Conservation (phyloP, 805 yeast species). For the Starmerella vitae region DNA sequence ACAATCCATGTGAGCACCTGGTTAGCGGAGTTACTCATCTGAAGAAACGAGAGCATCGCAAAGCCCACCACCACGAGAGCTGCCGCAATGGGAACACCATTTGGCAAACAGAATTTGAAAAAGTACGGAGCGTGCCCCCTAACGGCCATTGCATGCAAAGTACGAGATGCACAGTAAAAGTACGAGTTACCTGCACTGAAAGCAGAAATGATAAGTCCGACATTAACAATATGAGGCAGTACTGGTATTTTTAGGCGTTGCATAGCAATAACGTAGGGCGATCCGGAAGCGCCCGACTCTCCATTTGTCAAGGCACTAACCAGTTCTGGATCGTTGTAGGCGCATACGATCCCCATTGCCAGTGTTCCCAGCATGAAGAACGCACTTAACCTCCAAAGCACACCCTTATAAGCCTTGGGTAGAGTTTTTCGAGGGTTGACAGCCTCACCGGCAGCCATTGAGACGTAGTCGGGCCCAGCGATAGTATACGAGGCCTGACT, state of each 20-base stretch:
- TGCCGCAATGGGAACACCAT: conserved; percentile 58
- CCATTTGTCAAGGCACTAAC: conserved; percentile 43
- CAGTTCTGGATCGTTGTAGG: conserved; percentile 52
- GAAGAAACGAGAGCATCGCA: conserved; percentile 54
- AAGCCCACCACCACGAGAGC: conserved; percentile 38
- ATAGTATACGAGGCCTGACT: conserved; percentile 64
- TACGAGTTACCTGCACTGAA: conserved; percentile 78
- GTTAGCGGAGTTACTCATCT: conserved; percentile 43
- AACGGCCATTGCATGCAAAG: conserved; percentile 55
- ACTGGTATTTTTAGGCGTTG: conserved; percentile 43
- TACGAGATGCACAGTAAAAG: conserved; percentile 56
- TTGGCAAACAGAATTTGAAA: conserved; percentile 45
- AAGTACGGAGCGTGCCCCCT: conserved; percentile 62
- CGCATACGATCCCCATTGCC: conserved; percentile 64
- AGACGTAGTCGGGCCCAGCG: conserved; percentile 76
- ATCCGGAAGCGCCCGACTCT: conserved; percentile 63
- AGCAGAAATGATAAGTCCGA: conserved; percentile 56
- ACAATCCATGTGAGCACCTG: conserved; percentile 60
- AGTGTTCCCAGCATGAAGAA: conserved; percentile 63
- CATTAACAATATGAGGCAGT: conserved; percentile 69
- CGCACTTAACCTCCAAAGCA: conserved; percentile 51
- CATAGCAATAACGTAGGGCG: conserved; percentile 80
- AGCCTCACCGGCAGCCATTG: conserved; percentile 78
- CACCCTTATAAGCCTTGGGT: conserved; percentile 68
- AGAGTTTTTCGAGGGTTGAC: conserved; percentile 54